These are phyloP conservation scores for Kwoniella europaea DNA, from an alignment of 768 basidiomycete genomes.

Conservation along the genomic window DNA sequence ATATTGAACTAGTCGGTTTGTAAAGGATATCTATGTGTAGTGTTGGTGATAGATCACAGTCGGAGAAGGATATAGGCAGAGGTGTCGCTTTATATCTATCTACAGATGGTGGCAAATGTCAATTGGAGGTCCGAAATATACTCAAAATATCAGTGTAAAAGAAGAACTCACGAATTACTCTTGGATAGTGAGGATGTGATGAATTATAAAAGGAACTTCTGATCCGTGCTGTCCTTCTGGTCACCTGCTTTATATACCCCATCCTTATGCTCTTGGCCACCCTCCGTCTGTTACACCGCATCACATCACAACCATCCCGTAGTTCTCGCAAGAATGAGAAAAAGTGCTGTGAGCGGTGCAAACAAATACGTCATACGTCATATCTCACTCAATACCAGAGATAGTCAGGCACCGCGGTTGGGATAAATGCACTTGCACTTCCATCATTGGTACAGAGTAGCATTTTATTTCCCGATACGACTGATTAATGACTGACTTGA, in stretches of 20 bases:
- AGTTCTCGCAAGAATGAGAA: slow-evolving; percentile 8
- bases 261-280: slow-evolving; percentile 3
- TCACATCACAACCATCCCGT: slow-evolving; percentile 6
- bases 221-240: no score
- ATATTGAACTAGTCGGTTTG: slow-evolving; percentile 12
- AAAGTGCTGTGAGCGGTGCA: slow-evolving; percentile 1
- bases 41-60: background rate
- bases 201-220: no score
- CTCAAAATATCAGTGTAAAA: no score
- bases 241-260: background rate
- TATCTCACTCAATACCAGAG: background rate
- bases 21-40: background rate
- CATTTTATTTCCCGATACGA: background rate
- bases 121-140: no score
- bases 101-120: no score
- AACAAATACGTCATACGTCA: slow-evolving; percentile 7
- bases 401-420: background rate
- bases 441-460: background rate
- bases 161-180: no score
- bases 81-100: background rate
- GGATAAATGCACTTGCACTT: no score
- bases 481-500: background rate
- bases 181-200: no score
- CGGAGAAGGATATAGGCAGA: background rate
- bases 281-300: background rate